phyloP scores from a whole-genome alignment of 2,329 filamentous ascomycete species.

The Epichloe amarillans region DNA sequence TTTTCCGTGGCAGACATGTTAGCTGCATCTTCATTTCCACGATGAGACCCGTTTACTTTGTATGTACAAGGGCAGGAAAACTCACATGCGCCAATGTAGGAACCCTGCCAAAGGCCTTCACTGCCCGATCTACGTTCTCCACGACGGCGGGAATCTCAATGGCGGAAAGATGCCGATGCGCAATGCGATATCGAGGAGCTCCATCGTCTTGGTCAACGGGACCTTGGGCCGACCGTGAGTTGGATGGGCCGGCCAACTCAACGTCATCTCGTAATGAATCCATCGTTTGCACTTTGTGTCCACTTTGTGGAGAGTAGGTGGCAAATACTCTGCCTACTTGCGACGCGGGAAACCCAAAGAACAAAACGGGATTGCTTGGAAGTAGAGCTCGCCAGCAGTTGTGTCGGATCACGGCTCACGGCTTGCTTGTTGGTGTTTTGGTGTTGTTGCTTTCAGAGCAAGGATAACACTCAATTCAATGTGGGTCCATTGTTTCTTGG shows the following conservation, averaged over 20 bases:
- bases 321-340: background rate
- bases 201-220: conserved; percentile 7
- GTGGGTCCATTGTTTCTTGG: background rate
- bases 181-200: conserved; percentile 23
- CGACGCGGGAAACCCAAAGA: background rate
- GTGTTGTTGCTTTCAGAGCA: background rate
- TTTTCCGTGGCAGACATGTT: background rate
- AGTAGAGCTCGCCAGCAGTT: background rate
- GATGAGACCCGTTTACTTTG: background rate
- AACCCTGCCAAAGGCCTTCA: conserved; percentile 28
- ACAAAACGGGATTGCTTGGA: too few relatives aligned
- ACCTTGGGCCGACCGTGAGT: background rate
- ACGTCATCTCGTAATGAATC: background rate
- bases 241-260: background rate
- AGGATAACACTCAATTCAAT: background rate
- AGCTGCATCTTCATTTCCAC: background rate
- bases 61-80: background rate
- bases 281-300: background rate
- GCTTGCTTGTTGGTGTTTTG: too few relatives aligned
- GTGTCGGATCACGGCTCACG: background rate
- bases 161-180: conserved; percentile 22
- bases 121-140: conserved; percentile 28
- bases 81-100: conserved; percentile 26
- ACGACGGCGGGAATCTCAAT: conserved; percentile 32
- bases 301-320: background rate